Evolutionary conservation across 257 asterid genomes (phyloP).

Genomic region (Solanum etuberosum): DNA sequence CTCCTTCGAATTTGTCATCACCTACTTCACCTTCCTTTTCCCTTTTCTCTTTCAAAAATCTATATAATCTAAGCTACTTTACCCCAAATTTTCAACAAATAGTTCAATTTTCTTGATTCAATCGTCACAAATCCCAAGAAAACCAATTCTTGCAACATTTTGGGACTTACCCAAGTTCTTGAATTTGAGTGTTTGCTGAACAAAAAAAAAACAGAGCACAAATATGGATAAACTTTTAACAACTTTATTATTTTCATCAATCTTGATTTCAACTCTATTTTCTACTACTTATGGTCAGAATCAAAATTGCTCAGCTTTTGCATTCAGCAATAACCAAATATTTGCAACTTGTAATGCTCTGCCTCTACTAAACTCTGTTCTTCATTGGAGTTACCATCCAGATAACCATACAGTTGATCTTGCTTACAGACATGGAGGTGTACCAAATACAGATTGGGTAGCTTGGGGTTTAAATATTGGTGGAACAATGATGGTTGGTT

Average conservation of each 20-base stretch:
- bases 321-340: slow-evolving; percentile 11
- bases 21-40: not conserved
- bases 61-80: not conserved
- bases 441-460: slow-evolving; percentile 36
- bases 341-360: slow-evolving; percentile 31
- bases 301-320: slow-evolving; percentile 15
- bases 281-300: slow-evolving; percentile 12
- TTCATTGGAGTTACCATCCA: slow-evolving; percentile 56
- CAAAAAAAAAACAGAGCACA: not conserved
- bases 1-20: not conserved
- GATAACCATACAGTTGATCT: slow-evolving; percentile 38
- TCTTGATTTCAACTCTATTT: slow-evolving; percentile 4
- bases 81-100: not conserved
- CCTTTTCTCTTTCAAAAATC: not conserved
- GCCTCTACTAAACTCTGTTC: slow-evolving; percentile 42
- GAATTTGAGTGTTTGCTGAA: not conserved
- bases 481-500: slow-evolving; percentile 29
- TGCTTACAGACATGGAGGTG: slow-evolving; percentile 48
- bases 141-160: not conserved
- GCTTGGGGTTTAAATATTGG: slow-evolving; percentile 54
- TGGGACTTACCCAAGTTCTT: not conserved
- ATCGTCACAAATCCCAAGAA: not conserved
- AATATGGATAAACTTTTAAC: slow-evolving; percentile 14
- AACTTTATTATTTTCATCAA: slow-evolving; percentile 1
- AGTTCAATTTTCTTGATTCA: not conserved